Evolutionary conservation across 2,329 filamentous ascomycete genomes (phyloP).

Genomic region (Cytospora mali): DNA sequence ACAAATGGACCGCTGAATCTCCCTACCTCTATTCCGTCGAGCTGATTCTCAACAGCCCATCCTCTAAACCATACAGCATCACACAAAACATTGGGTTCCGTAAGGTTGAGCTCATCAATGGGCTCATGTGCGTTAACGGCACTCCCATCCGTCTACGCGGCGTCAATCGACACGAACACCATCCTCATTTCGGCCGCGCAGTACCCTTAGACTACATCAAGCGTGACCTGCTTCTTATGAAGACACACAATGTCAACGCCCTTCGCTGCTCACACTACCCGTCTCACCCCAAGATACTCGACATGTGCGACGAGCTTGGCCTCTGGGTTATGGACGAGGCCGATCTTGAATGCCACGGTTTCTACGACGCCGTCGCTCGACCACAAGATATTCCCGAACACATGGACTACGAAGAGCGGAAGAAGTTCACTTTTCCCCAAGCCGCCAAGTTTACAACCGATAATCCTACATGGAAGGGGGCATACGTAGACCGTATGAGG

Average conservation of each 20-base stretch:
- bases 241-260: conserved; percentile 71
- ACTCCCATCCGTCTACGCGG: conserved; percentile 62
- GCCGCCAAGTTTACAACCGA: conserved; percentile 63
- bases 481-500: conserved; percentile 68
- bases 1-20: conserved; percentile 71
- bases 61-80: conserved; percentile 42
- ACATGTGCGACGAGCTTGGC: conserved; percentile 66
- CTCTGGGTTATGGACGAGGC: conserved; percentile 61
- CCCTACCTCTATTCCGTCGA: conserved; percentile 62
- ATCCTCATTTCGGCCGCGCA: conserved; percentile 63
- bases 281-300: conserved; percentile 61
- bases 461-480: conserved; percentile 62
- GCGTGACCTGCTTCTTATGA: conserved; percentile 67
- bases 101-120: conserved; percentile 62
- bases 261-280: conserved; percentile 71
- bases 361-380: conserved; percentile 52
- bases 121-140: conserved; percentile 65
- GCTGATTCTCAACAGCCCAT: conserved; percentile 41
- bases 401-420: conserved; percentile 62
- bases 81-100: conserved; percentile 65
- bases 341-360: conserved; percentile 57
- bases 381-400: conserved; percentile 56
- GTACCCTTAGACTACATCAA: conserved; percentile 65
- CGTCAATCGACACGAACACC: conserved; percentile 72
- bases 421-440: conserved; percentile 55